Evolutionary conservation across 2,329 filamentous ascomycete species (phyloP).

Genomic region (Nothomitra cinnamomea): DNA sequence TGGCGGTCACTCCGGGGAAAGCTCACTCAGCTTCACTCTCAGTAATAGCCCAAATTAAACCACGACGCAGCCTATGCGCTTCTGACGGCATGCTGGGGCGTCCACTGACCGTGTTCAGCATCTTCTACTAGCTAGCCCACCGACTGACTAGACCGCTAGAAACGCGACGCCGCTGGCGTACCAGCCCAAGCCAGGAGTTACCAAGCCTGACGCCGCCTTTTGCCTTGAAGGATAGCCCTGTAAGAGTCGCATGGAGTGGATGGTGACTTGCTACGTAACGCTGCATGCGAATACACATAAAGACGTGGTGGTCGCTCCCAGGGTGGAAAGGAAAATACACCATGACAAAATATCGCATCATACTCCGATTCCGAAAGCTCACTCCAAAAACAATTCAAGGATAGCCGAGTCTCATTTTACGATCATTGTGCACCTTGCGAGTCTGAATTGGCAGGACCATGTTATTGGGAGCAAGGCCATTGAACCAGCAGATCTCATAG

Average conservation of each 20-base stretch:
- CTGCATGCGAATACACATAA: not conserved
- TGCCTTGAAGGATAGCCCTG: not conserved
- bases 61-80: too few relatives aligned
- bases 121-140: not conserved
- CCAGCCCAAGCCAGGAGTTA: not conserved
- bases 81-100: too few relatives aligned
- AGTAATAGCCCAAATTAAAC: too few relatives aligned
- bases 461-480: not conserved
- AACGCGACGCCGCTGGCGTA: not conserved
- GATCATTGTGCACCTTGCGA: not conserved
- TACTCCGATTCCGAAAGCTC: not conserved
- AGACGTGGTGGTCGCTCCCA: not conserved
- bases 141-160: not conserved
- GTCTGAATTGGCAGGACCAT: not conserved
- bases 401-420: not conserved
- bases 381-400: not conserved
- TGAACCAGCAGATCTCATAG: not conserved
- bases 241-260: not conserved
- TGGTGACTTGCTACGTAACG: not conserved
- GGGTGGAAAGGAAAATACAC: not conserved
- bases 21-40: too few relatives aligned
- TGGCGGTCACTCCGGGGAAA: too few relatives aligned
- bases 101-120: too few relatives aligned
- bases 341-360: not conserved
- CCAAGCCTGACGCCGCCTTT: not conserved